Conservation (phyloP, 2,329 filamentous ascomycete species). For the Curvularia hawaiiensis region DNA sequence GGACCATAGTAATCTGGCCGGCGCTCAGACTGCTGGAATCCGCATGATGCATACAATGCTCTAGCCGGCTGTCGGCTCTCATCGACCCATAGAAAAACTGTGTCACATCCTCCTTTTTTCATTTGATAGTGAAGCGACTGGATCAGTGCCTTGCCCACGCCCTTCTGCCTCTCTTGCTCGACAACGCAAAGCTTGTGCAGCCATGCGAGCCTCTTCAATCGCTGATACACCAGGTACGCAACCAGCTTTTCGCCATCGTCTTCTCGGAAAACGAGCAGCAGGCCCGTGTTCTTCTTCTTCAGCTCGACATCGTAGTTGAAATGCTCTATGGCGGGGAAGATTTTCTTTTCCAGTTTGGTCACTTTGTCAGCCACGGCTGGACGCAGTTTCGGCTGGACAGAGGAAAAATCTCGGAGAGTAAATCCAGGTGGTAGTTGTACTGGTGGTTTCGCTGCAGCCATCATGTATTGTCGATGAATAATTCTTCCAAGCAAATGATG, state of each 20-base stretch:
- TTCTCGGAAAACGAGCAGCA: conserved; percentile 44
- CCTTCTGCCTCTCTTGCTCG: conserved; percentile 52
- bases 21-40: conserved; percentile 54
- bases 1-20: conserved; percentile 58
- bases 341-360: conserved; percentile 54
- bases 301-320: conserved; percentile 55
- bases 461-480: neutral
- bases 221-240: conserved; percentile 49
- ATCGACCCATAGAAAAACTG: conserved; percentile 59
- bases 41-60: conserved; percentile 52
- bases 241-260: conserved; percentile 35
- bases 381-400: conserved; percentile 29
- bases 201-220: conserved; percentile 45
- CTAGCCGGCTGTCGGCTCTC: conserved; percentile 52
- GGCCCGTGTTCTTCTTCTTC: conserved; percentile 56
- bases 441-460: conserved; percentile 3
- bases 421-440: conserved; percentile 14
- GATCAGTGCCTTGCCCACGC: conserved; percentile 55
- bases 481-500: neutral
- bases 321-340: conserved; percentile 58
- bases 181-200: conserved; percentile 60
- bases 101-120: conserved; percentile 53
- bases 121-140: conserved; percentile 51
- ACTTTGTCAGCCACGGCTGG: conserved; percentile 26
- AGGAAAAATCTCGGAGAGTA: conserved; percentile 20